Evolutionary conservation across 2,329 filamentous ascomycete genomes (phyloP).

Genomic region (Aspergillus pseudotamarii): DNA sequence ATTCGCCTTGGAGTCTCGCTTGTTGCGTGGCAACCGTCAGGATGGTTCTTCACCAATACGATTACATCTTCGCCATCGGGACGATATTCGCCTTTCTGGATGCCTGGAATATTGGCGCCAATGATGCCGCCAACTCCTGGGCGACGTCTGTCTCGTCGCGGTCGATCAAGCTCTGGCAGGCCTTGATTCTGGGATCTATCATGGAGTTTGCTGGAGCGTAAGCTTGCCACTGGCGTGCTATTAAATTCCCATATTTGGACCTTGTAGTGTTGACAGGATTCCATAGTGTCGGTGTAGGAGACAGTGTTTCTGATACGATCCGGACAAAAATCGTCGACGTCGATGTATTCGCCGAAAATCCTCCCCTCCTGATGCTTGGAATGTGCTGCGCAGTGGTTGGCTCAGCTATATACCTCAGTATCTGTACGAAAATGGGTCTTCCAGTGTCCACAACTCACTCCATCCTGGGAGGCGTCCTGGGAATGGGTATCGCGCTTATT

Average conservation of each 20-base stretch:
- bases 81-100: constrained; percentile 25
- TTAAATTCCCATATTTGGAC: too few relatives aligned
- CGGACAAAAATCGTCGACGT: constrained; percentile 21
- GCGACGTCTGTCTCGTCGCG: constrained; percentile 25
- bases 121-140: constrained; percentile 26
- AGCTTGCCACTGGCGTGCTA: background rate
- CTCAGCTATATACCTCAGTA: constrained; percentile 20
- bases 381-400: constrained; percentile 21
- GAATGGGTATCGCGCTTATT: constrained; percentile 21
- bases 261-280: background rate
- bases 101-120: constrained; percentile 25
- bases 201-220: constrained; percentile 24
- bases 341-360: constrained; percentile 8
- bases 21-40: background rate
- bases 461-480: constrained; percentile 22
- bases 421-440: constrained; percentile 18
- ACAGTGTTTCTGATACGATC: constrained; percentile 21
- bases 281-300: constrained; percentile 21
- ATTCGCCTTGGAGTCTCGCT: too few relatives aligned
- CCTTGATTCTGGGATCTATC: constrained; percentile 19
- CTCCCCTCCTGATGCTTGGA: constrained; percentile 21
- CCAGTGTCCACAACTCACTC: constrained; percentile 24
- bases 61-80: constrained; percentile 22
- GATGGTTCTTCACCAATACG: constrained; percentile 21
- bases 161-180: constrained; percentile 22